Percentiles rank a stretch among this genome's conserved stretches.
Evolutionary conservation across 2,329 filamentous ascomycete species (phyloP).

Genomic region (Aspergillus sp.): DNA sequence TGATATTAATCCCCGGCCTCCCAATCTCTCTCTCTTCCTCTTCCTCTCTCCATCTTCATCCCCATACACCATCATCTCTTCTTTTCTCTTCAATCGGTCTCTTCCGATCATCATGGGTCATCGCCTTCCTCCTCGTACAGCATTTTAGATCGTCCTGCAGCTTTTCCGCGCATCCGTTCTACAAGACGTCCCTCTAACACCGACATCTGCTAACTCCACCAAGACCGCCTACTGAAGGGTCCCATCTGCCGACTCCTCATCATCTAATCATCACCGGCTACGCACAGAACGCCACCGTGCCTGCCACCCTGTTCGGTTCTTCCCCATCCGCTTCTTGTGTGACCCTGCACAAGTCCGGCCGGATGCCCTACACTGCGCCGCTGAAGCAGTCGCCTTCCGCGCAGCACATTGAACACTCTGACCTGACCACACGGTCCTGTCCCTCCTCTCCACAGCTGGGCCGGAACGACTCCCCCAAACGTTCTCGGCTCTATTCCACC

Average conservation of each 20-base stretch:
- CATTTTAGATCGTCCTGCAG: background rate
- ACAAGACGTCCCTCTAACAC: background rate
- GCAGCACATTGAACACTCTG: constrained; percentile 50
- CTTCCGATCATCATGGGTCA: background rate
- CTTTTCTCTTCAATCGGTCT: too few relatives aligned
- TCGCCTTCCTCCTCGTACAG: background rate
- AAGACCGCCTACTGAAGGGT: background rate
- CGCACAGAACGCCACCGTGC: background rate
- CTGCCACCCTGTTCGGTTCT: background rate
- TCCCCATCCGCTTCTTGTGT: constrained; percentile 26
- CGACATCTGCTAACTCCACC: too few relatives aligned
- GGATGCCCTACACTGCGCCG: constrained; percentile 53
- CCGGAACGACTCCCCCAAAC: constrained; percentile 41
- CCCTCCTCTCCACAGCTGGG: constrained; percentile 17
- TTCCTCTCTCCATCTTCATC: background rate
- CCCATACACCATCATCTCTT: background rate
- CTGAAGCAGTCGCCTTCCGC: constrained; percentile 57
- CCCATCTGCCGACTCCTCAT: background rate
- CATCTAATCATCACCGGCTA: background rate
- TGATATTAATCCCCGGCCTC: constrained; percentile 3
- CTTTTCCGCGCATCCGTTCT: background rate
- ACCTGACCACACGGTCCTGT: constrained; percentile 35
- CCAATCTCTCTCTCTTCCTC: constrained; percentile 1
- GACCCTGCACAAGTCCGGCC: constrained; percentile 34
- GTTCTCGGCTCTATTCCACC: constrained; percentile 58